Evolutionary conservation across 495 filamentous ascomycete genomes (phyloP).

Genomic region (Tuber melanosporum): DNA sequence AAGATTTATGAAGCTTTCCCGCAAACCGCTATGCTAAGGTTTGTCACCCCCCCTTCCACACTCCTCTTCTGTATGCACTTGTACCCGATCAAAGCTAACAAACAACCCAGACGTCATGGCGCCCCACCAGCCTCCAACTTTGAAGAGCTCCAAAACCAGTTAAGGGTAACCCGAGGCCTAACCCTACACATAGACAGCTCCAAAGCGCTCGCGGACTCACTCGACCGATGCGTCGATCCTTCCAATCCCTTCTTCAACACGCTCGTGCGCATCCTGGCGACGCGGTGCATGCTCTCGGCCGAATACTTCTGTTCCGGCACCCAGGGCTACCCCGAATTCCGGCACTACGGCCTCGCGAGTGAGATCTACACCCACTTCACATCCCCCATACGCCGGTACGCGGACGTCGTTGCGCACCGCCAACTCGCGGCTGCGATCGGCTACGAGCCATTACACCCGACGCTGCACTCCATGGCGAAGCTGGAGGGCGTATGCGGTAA

Average conservation of each 20-base stretch:
- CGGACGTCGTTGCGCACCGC: slow-evolving; percentile 85
- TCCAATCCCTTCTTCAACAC: slow-evolving; percentile 98
- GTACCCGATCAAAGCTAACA: background rate
- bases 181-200: slow-evolving; percentile 76
- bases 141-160: slow-evolving; percentile 81
- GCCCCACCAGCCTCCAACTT: slow-evolving; percentile 93
- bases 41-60: background rate
- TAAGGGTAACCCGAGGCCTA: slow-evolving; percentile 74
- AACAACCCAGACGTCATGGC: slow-evolving; percentile 61
- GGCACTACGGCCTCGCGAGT: slow-evolving; percentile 89
- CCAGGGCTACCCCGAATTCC: slow-evolving; percentile 85
- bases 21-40: slow-evolving; percentile 74
- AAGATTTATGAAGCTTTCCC: slow-evolving; percentile 87
- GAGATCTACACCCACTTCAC: slow-evolving; percentile 99
- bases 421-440: slow-evolving; percentile 92
- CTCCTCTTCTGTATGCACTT: background rate
- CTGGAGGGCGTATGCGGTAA: slow-evolving; percentile 93
- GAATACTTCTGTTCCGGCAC: slow-evolving; percentile 96
- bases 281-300: slow-evolving; percentile 97
- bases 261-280: slow-evolving; percentile 90
- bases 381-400: slow-evolving; percentile 91
- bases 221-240: slow-evolving; percentile 75
- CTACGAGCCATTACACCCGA: slow-evolving; percentile 75
- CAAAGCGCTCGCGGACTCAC: slow-evolving; percentile 79
- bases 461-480: slow-evolving; percentile 65